phyloP scores from a whole-genome alignment of 1,139 yeast genomes.

The Pichia cactophila region DNA sequence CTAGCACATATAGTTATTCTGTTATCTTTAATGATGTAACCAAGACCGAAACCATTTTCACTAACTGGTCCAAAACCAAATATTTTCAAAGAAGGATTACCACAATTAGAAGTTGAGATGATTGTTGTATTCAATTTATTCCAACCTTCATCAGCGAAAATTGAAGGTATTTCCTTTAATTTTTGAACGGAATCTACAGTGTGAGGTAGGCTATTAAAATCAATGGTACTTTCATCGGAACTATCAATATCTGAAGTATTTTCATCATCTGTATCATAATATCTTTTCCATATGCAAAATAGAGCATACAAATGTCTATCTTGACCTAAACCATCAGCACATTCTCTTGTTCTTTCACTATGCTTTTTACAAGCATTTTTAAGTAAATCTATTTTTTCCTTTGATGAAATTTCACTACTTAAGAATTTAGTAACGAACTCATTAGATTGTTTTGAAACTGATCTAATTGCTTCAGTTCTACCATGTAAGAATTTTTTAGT shows the following conservation, averaged over 20 bases:
- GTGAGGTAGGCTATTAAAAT: constrained; percentile 20
- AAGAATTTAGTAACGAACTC: constrained; percentile 79
- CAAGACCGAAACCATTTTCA: constrained; percentile 86
- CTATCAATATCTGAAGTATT: constrained; percentile 21
- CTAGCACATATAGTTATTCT: constrained; percentile 81
- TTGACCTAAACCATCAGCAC: constrained; percentile 76
- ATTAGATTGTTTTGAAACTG: constrained; percentile 76
- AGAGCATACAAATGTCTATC: constrained; percentile 86
- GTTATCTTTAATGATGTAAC: constrained; percentile 81
- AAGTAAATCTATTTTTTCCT: constrained; percentile 54
- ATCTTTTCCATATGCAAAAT: constrained; percentile 82
- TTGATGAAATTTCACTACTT: constrained; percentile 53
- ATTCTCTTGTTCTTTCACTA: constrained; percentile 56
- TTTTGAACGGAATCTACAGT: constrained; percentile 17
- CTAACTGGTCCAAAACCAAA: constrained; percentile 93
- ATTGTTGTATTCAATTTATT: constrained; percentile 58
- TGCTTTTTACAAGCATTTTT: constrained; percentile 67
- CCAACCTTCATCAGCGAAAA: constrained; percentile 80
- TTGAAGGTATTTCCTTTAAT: constrained; percentile 41
- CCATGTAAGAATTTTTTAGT: constrained; percentile 83
- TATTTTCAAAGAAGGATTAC: constrained; percentile 77
- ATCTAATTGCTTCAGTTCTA: constrained; percentile 83
- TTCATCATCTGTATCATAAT: constrained; percentile 34
- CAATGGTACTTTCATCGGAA: constrained; percentile 29
- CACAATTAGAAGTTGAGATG: constrained; percentile 63